phyloP scores from a whole-genome alignment of 257 asterid species.

The Plantago major region DNA sequence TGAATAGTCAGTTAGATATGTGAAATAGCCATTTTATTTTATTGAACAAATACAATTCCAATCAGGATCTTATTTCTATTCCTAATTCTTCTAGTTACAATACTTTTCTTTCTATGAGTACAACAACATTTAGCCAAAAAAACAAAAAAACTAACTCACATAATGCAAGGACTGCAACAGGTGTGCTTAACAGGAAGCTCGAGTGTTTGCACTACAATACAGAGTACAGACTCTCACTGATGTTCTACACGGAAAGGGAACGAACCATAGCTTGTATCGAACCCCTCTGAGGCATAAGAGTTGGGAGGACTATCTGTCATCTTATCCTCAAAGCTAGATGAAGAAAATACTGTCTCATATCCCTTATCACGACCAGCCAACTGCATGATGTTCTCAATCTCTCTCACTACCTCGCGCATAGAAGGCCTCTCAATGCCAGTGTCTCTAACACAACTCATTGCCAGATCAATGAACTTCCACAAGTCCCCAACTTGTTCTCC shows the following conservation, averaged over 20 bases:
- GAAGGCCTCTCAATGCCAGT: conserved; percentile 60
- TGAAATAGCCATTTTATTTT: too few species aligned
- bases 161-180: too few species aligned
- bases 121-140: too few species aligned
- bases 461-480: conserved; percentile 46
- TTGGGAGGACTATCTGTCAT: conserved; percentile 41
- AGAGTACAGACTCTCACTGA: not conserved
- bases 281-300: conserved; percentile 30
- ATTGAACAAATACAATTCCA: too few species aligned
- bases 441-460: conserved; percentile 70
- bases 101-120: too few species aligned
- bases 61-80: too few species aligned
- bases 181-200: too few species aligned
- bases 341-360: conserved; percentile 19
- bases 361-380: conserved; percentile 26
- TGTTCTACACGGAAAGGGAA: conserved; percentile 35
- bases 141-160: too few species aligned
- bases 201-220: too few species aligned
- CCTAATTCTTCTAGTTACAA: too few species aligned
- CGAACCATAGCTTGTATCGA: conserved; percentile 47
- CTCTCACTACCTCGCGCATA: conserved; percentile 74
- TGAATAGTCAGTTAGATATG: too few species aligned
- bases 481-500: conserved; percentile 36
- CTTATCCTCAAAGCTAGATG: conserved; percentile 37
- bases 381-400: conserved; percentile 65